Base-by-base conservation (phyloP, 192 early-diverging fungal genomes). In the Coemansia furcata region DNA sequence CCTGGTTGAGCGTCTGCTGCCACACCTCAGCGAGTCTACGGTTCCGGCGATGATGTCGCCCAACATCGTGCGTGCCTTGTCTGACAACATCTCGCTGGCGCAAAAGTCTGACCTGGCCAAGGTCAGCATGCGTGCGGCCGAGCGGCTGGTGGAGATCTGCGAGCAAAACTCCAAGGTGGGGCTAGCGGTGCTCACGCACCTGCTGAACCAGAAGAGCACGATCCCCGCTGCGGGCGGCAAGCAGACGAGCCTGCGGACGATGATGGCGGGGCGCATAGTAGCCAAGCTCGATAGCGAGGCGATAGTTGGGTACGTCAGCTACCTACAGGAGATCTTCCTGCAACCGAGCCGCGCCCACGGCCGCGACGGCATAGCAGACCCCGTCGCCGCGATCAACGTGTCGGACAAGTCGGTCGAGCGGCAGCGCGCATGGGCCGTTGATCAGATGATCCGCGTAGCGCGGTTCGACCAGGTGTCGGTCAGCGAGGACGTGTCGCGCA, bases 1-100 rank as follows among this genome's bases (percentile, higher is more conserved):
- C 60, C 71, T 96, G 23, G 87, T 97, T 47, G 87, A 91, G 62
- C 86, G 79, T 30, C 64, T 76, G 29, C 50, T 82, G 69, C 63
- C 71, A 42, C 49, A 62, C 33, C 72, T 76, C 46, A 74, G 66
- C 64, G 65, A 83, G 49, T 82, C 74, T 12, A 77, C 63, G 11
- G 69, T 80, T 54, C 72, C 82, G 3, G 43, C 73, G 38, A 43
- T 76, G 46, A 82, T 82, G 74, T 91, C 95, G 50, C 87, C 86
- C 23, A 90, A 93, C 74, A 87, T 97, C 50, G 88, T 97, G 84
- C 89, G 92, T 19, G 87, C 86, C 26, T 85, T 98, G 64, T 92
- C 95, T 37, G 94, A 95, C 77, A 92, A 93, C 79, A 80, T 95
- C 35, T 85, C 88, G n/a, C 85, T 84, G 52, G 83, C 89, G 35